A percentile compares a stretch with the other conserved stretches of the same genome.
phyloP scores from a whole-genome alignment of 495 filamentous ascomycete species.

The Cetradonia linearis region DNA sequence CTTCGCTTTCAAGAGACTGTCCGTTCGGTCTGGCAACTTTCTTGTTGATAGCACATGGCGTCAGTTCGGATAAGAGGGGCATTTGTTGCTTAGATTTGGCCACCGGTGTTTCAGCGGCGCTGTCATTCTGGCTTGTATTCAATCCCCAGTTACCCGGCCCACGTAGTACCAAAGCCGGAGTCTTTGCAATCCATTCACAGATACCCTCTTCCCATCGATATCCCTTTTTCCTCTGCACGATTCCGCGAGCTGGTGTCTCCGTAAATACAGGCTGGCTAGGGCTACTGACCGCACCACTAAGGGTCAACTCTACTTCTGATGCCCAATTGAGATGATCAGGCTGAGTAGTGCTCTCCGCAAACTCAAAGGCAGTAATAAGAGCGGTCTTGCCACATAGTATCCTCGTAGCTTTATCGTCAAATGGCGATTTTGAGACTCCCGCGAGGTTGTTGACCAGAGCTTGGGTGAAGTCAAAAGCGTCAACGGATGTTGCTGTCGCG shows the following conservation, averaged over 20 bases:
- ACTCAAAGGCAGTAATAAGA: slow-evolving; percentile 38
- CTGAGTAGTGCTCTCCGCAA: slow-evolving; percentile 38
- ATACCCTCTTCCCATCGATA: slow-evolving; percentile 49
- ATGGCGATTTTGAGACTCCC: not conserved
- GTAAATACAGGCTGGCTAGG: slow-evolving; percentile 13
- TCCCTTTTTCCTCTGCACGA: slow-evolving; percentile 23
- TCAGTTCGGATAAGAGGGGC: not conserved
- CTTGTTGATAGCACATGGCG: slow-evolving; percentile 4
- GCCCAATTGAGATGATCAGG: slow-evolving; percentile 43
- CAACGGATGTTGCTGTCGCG: slow-evolving; percentile 11
- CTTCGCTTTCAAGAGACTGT: not conserved
- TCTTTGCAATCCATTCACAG: slow-evolving; percentile 44
- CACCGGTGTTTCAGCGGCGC: not conserved
- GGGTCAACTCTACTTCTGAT: slow-evolving; percentile 35
- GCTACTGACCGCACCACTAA: slow-evolving; percentile 25
- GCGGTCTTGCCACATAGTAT: slow-evolving; percentile 34
- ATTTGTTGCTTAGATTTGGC: not conserved
- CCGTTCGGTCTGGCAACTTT: not conserved
- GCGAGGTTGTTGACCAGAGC: slow-evolving; percentile 11
- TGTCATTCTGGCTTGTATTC: not conserved
- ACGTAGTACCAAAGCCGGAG: slow-evolving; percentile 27
- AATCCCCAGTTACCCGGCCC: not conserved
- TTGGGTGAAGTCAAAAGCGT: slow-evolving; percentile 16
- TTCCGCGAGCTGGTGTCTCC: slow-evolving; percentile 20
- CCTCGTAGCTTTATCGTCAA: not conserved